A percentile compares a stretch with the other conserved stretches of the same genome.
phyloP scores from a whole-genome alignment of 352 stramenopile species.

The Thraustotheca clavata region DNA sequence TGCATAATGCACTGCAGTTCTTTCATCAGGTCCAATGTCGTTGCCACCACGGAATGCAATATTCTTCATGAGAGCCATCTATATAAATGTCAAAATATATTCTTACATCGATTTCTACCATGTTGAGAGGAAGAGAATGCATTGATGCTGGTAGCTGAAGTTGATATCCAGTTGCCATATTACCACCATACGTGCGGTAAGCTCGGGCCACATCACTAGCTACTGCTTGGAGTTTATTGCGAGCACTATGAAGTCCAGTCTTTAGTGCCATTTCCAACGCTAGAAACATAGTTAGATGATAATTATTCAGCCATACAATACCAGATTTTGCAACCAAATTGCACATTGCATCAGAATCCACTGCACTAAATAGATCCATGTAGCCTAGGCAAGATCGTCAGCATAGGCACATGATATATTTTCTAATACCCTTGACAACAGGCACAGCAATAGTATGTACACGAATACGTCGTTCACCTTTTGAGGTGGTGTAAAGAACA shows the following conservation, averaged over 20 bases:
- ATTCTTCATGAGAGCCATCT: conserved; percentile 98
- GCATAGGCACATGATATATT: not conserved
- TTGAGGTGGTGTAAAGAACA: conserved; percentile 97
- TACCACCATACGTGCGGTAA: conserved; percentile 72
- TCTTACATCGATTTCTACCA: conserved; percentile 39
- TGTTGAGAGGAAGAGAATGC: conserved; percentile 94
- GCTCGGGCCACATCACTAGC: conserved; percentile 92
- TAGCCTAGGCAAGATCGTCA: conserved; percentile 40
- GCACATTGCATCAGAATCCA: conserved; percentile 90
- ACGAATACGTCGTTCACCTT: conserved; percentile 95
- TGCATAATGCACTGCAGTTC: conserved; percentile 88
- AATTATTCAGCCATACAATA: not conserved
- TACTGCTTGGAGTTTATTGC: conserved; percentile 86
- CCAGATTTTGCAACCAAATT: conserved; percentile 90
- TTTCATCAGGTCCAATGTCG: conserved; percentile 95
- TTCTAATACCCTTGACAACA: conserved; percentile 73
- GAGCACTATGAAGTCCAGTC: conserved; percentile 90
- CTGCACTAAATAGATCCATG: conserved; percentile 87
- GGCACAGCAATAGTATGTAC: conserved; percentile 96
- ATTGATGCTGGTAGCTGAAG: conserved; percentile 86
- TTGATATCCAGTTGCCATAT: conserved; percentile 63
- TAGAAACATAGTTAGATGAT: not conserved
- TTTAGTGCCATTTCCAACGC: conserved; percentile 93
- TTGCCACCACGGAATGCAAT: conserved; percentile 93
- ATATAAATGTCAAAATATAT: conserved; percentile 22